Evolutionary conservation across 805 yeast genomes (phyloP).

Genomic region (Komagataella pastoris): DNA sequence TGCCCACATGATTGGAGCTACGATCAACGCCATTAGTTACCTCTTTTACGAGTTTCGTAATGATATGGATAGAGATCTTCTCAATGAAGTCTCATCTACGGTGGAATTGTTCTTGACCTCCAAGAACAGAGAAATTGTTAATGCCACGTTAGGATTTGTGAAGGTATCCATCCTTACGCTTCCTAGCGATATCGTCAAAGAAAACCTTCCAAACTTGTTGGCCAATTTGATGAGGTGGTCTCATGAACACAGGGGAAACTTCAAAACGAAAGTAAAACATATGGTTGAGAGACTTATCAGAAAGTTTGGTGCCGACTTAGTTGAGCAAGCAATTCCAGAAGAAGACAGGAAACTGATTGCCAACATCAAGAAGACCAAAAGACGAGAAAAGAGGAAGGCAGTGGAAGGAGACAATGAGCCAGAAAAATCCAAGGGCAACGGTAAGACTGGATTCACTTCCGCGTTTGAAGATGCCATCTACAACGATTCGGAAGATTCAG

Average conservation of each 20-base stretch:
- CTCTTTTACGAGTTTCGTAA: constrained; percentile 76
- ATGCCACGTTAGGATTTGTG: constrained; percentile 87
- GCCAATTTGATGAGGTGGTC: constrained; percentile 80
- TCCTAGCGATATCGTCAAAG: constrained; percentile 63
- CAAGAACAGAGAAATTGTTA: constrained; percentile 85
- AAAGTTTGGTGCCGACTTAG: constrained; percentile 78
- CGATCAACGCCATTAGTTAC: constrained; percentile 81
- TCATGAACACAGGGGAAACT: constrained; percentile 91
- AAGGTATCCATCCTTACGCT: constrained; percentile 78
- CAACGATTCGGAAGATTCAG: constrained; percentile 51
- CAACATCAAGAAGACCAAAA: constrained; percentile 77
- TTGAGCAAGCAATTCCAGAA: constrained; percentile 79
- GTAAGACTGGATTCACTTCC: constrained; percentile 38
- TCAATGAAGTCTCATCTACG: constrained; percentile 70
- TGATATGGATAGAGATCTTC: constrained; percentile 40
- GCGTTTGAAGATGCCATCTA: constrained; percentile 90
- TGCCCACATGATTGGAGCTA: constrained; percentile 95
- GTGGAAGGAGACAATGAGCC: constrained; percentile 21
- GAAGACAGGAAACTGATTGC: constrained; percentile 73
- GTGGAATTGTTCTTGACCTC: constrained; percentile 85
- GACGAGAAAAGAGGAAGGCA: constrained; percentile 69
- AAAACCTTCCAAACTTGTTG: constrained; percentile 53
- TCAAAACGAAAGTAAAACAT: constrained; percentile 86
- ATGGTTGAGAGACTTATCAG: constrained; percentile 84
- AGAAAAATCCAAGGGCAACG: neutral